These are phyloP conservation scores for Arabidopsis arenosa DNA, from an alignment of 345 rosid genomes.

Conservation along the genomic window DNA sequence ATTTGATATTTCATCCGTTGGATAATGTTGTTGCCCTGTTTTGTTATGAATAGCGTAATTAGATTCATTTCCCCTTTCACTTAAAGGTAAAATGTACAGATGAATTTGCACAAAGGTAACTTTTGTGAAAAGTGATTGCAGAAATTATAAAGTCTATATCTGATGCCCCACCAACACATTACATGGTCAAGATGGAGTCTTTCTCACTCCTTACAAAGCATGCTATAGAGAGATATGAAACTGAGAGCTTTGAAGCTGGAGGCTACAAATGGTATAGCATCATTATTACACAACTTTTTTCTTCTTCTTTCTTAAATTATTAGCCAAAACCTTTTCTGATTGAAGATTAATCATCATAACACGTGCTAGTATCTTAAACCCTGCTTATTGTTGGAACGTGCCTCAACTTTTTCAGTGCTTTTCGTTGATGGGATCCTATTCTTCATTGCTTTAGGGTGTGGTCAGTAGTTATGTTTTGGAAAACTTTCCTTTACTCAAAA, in stretches of 20 bases:
- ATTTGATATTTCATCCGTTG: neutral
- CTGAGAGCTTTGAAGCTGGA: slow-evolving; percentile 66
- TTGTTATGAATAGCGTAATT: slow-evolving; percentile 1
- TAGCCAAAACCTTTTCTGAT: neutral
- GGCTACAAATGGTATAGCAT: slow-evolving; percentile 68
- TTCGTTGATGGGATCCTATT: slow-evolving; percentile 1
- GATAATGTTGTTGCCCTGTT: neutral
- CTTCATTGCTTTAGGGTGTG: neutral
- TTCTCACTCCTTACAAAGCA: slow-evolving; percentile 55
- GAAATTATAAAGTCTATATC: slow-evolving; percentile 52
- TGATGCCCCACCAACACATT: slow-evolving; percentile 60
- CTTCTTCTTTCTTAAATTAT: neutral
- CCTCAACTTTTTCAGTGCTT: slow-evolving; percentile 4
- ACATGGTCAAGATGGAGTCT: slow-evolving; percentile 54
- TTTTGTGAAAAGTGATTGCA: slow-evolving; percentile 36
- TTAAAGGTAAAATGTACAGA: neutral
- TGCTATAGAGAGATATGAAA: slow-evolving; percentile 61
- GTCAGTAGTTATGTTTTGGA: slow-evolving; percentile 6
- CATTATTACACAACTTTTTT: slow-evolving; percentile 14
- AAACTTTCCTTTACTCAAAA: slow-evolving; percentile 9
- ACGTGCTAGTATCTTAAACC: slow-evolving; percentile 21
- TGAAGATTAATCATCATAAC: slow-evolving; percentile 20
- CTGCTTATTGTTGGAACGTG: slow-evolving; percentile 8
- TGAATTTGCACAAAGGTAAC: neutral
- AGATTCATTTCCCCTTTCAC: neutral